Conservation (phyloP, 371 early-diverging fungal genomes). For the Rhizopus stolonifer region DNA sequence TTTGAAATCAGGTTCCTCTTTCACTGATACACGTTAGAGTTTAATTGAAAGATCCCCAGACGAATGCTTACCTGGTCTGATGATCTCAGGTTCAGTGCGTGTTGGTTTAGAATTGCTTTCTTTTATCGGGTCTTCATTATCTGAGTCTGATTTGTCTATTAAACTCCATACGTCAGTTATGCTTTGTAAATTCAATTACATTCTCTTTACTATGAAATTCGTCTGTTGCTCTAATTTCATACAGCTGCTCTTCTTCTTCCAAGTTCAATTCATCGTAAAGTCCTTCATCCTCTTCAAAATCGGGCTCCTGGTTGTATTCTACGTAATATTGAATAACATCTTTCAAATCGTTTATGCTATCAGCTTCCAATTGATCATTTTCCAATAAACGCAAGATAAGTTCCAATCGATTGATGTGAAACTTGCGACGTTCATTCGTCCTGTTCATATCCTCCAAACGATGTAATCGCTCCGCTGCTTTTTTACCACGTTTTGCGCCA, state of each 20-base stretch:
- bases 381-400: slow-evolving; percentile 87
- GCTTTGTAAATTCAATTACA: too few species aligned
- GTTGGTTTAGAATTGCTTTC: slow-evolving; percentile 8
- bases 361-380: slow-evolving; percentile 85
- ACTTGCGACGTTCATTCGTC: slow-evolving; percentile 83
- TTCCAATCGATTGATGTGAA: slow-evolving; percentile 87
- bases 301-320: slow-evolving; percentile 83
- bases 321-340: slow-evolving; percentile 92
- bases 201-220: slow-evolving; percentile 38
- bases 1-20: slow-evolving; percentile 10
- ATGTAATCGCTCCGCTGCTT: slow-evolving; percentile 77
- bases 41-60: too few species aligned
- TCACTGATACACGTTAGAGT: slow-evolving; percentile 4
- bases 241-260: slow-evolving; percentile 85
- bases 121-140: slow-evolving; percentile 24
- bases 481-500: slow-evolving; percentile 65
- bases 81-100: slow-evolving; percentile 4
- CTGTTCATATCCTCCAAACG: slow-evolving; percentile 67
- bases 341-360: slow-evolving; percentile 39
- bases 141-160: slow-evolving; percentile 32
- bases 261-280: slow-evolving; percentile 93
- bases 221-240: slow-evolving; percentile 54
- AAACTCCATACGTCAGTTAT: not conserved
- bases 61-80: slow-evolving; percentile 12
- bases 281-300: slow-evolving; percentile 89